These are phyloP conservation scores for Calonectria pteridis DNA, from an alignment of 2,329 filamentous ascomycete species.

Conservation along the genomic window DNA sequence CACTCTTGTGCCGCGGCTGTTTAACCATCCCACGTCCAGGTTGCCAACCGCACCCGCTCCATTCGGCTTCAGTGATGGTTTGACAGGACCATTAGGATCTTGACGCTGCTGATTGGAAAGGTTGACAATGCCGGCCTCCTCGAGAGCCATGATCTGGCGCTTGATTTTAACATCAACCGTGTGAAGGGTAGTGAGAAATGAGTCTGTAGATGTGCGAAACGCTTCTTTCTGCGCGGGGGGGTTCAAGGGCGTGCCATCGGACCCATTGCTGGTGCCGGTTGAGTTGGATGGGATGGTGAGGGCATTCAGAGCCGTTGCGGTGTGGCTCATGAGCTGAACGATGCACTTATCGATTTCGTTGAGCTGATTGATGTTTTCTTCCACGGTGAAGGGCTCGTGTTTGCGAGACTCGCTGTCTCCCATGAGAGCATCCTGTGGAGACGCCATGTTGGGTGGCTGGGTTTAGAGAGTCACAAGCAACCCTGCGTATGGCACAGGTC, in stretches of 20 bases:
- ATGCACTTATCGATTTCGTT: constrained; percentile 79
- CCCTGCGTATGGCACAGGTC: background rate
- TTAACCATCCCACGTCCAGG: constrained; percentile 90
- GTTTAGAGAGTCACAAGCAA: background rate
- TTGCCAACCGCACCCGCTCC: constrained; percentile 67
- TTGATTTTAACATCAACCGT: constrained; percentile 80
- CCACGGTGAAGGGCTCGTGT: constrained; percentile 73
- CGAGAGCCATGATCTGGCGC: constrained; percentile 76
- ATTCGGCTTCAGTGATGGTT: constrained; percentile 64
- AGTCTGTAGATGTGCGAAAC: constrained; percentile 71
- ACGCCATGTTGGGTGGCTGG: constrained; percentile 43
- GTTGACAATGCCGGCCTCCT: constrained; percentile 83
- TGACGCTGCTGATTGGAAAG: constrained; percentile 52
- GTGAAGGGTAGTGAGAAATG: constrained; percentile 81
- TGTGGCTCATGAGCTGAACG: constrained; percentile 57
- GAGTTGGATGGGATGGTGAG: constrained; percentile 52
- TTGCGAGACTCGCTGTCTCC: constrained; percentile 40
- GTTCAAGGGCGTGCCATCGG: constrained; percentile 48
- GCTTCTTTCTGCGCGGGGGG: constrained; percentile 65
- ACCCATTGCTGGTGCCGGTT: constrained; percentile 27
- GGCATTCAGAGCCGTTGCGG: constrained; percentile 59
- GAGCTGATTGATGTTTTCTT: constrained; percentile 85
- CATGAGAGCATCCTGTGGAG: constrained; percentile 50
- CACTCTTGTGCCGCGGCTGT: constrained; percentile 85
- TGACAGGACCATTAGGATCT: constrained; percentile 52